Conservation (phyloP, 202 grass and related monocot species). For the Setaria italica region DNA sequence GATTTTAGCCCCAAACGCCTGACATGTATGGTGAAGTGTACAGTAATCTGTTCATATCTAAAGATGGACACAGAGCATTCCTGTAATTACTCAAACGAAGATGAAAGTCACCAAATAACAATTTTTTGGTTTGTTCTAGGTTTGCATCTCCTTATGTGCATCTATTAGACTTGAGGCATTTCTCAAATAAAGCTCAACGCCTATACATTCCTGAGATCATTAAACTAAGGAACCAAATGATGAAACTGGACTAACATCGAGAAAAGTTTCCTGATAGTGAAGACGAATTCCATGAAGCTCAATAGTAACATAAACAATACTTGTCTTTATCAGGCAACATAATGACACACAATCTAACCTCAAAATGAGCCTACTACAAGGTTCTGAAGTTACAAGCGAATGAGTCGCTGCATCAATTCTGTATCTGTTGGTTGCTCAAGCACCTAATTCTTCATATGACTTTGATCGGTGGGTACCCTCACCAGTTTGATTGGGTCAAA, state of each 20-base stretch:
- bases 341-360: slow-evolving; percentile 17
- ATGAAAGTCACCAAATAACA: background rate
- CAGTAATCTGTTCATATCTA: slow-evolving; percentile 33
- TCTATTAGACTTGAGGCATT: background rate
- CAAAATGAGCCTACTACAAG: slow-evolving; percentile 21
- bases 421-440: slow-evolving; percentile 25
- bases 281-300: background rate
- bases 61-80: slow-evolving; percentile 1
- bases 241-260: background rate
- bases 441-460: slow-evolving; percentile 5
- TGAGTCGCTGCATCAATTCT: background rate
- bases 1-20: slow-evolving; percentile 4
- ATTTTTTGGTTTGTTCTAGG: background rate
- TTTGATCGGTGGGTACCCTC: background rate
- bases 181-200: slow-evolving; percentile 9
- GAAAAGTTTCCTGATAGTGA: background rate
- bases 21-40: slow-evolving; percentile 12
- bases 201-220: background rate
- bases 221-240: slow-evolving; percentile 10
- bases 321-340: background rate
- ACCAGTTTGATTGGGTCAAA: background rate
- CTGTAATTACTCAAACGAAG: slow-evolving; percentile 43
- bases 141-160: background rate
- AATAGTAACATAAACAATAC: slow-evolving; percentile 8
- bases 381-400: slow-evolving; percentile 2